These are phyloP conservation scores for Alternaria arborescens DNA, from an alignment of 2,329 filamentous ascomycete genomes.

Conservation along the genomic window DNA sequence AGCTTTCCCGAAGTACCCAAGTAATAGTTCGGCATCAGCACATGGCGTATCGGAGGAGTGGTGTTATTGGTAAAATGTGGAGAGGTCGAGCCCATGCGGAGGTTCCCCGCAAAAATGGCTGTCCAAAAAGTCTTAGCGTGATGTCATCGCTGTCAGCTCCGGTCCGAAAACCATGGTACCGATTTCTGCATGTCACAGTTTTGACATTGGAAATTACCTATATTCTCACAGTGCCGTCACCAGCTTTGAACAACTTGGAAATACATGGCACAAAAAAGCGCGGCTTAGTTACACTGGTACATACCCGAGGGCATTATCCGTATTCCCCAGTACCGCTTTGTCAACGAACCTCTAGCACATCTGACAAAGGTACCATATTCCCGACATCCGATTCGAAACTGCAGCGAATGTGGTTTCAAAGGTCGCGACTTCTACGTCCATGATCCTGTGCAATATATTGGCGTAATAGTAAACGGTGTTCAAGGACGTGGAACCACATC, in stretches of 20 bases:
- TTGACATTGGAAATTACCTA: neutral
- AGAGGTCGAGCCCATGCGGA: constrained; percentile 6
- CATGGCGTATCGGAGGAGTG: constrained; percentile 5
- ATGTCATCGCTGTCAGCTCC: constrained; percentile 29
- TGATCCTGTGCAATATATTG: neutral
- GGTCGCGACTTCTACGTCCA: neutral
- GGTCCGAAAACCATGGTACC: constrained; percentile 17
- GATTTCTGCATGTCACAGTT: neutral
- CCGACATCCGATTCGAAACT: neutral
- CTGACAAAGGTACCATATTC: neutral
- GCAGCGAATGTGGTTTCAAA: neutral
- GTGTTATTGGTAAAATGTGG: constrained; percentile 8
- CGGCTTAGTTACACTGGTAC: neutral
- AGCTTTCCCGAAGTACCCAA: constrained; percentile 6
- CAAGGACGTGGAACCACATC: neutral
- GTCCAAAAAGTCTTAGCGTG: constrained; percentile 22
- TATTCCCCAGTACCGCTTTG: neutral
- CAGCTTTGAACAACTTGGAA: neutral
- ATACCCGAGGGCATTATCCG: neutral
- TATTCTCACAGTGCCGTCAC: neutral
- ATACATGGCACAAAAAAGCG: neutral
- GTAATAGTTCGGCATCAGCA: constrained; percentile 9
- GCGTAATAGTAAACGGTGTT: neutral
- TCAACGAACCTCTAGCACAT: neutral
- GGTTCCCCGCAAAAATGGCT: constrained; percentile 29